These are phyloP conservation scores for Pseudogymnoascus sp. DNA, from an alignment of 2,329 filamentous ascomycete species.

Conservation along the genomic window DNA sequence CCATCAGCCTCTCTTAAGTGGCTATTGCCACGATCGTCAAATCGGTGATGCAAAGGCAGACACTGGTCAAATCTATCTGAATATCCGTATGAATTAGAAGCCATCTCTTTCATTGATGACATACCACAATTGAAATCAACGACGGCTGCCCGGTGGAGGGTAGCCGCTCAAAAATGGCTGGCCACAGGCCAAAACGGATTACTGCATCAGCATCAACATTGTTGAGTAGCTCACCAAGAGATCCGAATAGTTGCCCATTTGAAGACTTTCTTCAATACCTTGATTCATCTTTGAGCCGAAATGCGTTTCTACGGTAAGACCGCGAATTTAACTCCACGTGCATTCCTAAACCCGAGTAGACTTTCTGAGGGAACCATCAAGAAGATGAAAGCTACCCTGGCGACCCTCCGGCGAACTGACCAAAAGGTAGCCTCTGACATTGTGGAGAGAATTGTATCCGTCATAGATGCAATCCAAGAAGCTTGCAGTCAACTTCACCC, in stretches of 20 bases:
- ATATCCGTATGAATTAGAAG: background rate
- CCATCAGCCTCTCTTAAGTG: background rate
- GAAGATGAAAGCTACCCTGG: background rate
- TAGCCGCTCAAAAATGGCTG: background rate
- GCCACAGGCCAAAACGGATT: background rate
- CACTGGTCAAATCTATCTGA: background rate
- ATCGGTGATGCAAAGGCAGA: background rate
- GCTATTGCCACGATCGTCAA: background rate
- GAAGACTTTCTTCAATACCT: slow-evolving; percentile 1
- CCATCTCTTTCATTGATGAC: background rate
- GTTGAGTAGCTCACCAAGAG: background rate
- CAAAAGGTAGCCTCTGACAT: background rate
- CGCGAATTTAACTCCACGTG: background rate
- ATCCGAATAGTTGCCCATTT: background rate
- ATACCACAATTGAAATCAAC: background rate
- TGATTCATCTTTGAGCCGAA: background rate
- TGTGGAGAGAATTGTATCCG: background rate
- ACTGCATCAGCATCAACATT: background rate
- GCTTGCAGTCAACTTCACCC: background rate
- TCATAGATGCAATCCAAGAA: background rate
- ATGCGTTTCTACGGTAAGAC: slow-evolving; percentile 2
- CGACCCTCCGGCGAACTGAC: background rate
- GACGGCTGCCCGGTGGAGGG: background rate
- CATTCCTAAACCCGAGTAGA: background rate
- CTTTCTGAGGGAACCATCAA: background rate